Conservation (phyloP, 2,329 filamentous ascomycete genomes). For the Fusarium falciforme region DNA sequence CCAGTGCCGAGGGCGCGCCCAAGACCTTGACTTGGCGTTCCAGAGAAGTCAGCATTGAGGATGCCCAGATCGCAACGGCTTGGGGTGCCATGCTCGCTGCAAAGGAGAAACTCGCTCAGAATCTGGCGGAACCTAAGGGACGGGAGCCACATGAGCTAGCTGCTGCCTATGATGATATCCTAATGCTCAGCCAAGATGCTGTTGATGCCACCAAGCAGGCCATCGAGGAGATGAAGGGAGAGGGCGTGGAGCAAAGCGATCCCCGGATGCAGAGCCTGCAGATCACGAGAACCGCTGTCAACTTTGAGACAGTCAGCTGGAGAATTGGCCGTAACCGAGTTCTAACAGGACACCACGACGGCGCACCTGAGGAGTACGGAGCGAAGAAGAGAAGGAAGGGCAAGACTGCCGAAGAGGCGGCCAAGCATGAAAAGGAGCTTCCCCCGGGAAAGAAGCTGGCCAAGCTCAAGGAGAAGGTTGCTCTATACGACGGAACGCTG, state of each 20-base stretch:
- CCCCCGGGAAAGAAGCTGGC: slow-evolving; percentile 80
- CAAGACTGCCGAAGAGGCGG: slow-evolving; percentile 50
- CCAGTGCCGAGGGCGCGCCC: slow-evolving; percentile 67
- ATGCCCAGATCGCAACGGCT: slow-evolving; percentile 89
- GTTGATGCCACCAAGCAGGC: slow-evolving; percentile 93
- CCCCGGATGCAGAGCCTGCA: slow-evolving; percentile 91
- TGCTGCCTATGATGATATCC: slow-evolving; percentile 88
- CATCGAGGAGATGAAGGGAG: slow-evolving; percentile 87
- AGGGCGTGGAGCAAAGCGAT: slow-evolving; percentile 87
- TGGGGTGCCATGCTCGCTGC: slow-evolving; percentile 75
- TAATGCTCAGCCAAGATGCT: slow-evolving; percentile 91
- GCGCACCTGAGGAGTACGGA: slow-evolving; percentile 68
- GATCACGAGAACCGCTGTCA: slow-evolving; percentile 91
- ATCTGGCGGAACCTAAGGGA: slow-evolving; percentile 56
- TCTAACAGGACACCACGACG: slow-evolving; percentile 85
- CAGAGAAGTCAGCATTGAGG: slow-evolving; percentile 87
- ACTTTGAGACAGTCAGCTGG: slow-evolving; percentile 95
- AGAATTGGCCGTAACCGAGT: slow-evolving; percentile 92
- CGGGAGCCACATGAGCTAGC: slow-evolving; percentile 75
- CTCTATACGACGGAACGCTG: slow-evolving; percentile 89
- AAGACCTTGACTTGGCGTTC: slow-evolving; percentile 87
- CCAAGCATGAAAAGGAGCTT: slow-evolving; percentile 67
- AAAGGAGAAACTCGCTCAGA: slow-evolving; percentile 60
- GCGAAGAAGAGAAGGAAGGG: slow-evolving; percentile 63
- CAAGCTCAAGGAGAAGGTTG: slow-evolving; percentile 85